Conservation (phyloP, 2,329 filamentous ascomycete species). For the Apiospora arundinis region DNA sequence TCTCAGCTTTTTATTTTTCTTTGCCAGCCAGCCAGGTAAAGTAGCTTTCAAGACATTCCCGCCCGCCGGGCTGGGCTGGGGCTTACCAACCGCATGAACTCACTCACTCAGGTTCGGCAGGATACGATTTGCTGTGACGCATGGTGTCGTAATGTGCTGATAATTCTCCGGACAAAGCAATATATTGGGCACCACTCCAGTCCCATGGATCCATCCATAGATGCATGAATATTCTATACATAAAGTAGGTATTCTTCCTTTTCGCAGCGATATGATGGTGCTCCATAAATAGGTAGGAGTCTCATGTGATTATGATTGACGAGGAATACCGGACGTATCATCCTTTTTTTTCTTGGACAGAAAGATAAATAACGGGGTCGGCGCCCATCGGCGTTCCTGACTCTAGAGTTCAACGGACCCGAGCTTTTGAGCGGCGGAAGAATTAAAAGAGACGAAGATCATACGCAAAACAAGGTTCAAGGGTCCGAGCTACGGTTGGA, state of each 20-base stretch:
- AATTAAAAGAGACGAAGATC: constrained; percentile 7
- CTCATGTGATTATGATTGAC: not conserved
- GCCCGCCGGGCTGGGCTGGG: not conserved
- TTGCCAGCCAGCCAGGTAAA: too few species aligned
- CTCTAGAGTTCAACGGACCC: not conserved
- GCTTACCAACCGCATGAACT: constrained; percentile 11
- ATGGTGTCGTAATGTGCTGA: not conserved
- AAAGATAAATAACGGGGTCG: not conserved
- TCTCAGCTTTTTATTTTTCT: not conserved
- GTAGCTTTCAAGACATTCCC: constrained; percentile 4
- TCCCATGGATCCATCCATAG: not conserved
- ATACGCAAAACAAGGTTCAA: constrained; percentile 14
- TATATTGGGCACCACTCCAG: not conserved
- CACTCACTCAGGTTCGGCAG: not conserved
- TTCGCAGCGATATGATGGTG: not conserved
- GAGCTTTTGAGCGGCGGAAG: not conserved
- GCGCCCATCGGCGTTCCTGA: constrained; percentile 7
- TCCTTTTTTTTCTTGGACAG: not conserved
- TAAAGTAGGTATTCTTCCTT: not conserved
- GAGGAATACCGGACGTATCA: not conserved
- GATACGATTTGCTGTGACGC: not conserved
- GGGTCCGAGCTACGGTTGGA: not conserved
- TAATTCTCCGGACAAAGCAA: not conserved
- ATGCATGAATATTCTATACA: not conserved
- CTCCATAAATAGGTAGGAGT: not conserved